Conservation (phyloP, 257 asterid genomes). For the Datura wrightii region DNA sequence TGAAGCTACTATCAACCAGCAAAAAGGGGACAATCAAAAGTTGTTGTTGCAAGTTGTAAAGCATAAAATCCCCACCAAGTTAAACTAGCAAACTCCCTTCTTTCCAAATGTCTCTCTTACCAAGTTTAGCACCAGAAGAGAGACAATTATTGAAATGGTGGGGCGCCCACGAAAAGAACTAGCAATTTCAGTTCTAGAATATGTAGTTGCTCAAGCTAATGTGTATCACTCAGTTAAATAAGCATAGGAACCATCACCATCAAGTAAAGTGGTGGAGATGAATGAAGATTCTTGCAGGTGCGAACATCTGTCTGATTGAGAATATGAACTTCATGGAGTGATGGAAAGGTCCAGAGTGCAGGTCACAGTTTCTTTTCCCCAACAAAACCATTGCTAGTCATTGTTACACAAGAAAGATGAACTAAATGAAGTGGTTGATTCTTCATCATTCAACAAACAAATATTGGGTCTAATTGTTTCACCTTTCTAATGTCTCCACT, state of each 20-base stretch:
- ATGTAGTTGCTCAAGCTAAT: slow-evolving; percentile 12
- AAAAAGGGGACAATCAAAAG: slow-evolving; percentile 28
- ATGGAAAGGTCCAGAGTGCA: slow-evolving; percentile 11
- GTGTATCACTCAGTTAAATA: slow-evolving; percentile 7
- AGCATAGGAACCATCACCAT: neutral
- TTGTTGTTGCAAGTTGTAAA: neutral
- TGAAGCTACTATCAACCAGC: slow-evolving; percentile 20
- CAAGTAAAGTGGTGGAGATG: neutral
- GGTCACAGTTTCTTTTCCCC: neutral
- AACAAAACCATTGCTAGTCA: slow-evolving; percentile 13
- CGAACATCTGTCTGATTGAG: neutral
- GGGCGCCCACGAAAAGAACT: slow-evolving; percentile 36
- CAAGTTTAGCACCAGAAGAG: slow-evolving; percentile 29
- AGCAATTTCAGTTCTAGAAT: slow-evolving; percentile 33
- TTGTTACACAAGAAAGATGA: slow-evolving; percentile 13
- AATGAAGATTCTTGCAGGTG: neutral
- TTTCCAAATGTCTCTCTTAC: slow-evolving; percentile 42
- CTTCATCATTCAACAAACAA: neutral
- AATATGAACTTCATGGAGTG: neutral
- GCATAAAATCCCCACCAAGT: slow-evolving; percentile 23
- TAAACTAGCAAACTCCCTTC: slow-evolving; percentile 29
- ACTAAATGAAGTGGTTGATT: neutral
- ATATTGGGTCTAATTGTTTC: neutral
- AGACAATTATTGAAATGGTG: slow-evolving; percentile 33
- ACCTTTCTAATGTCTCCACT: slow-evolving; percentile 16